A percentile compares a stretch with the other conserved stretches of the same genome.
phyloP scores from a whole-genome alignment of 1,284 basidiomycete genomes.

The Thelephora terrestris region DNA sequence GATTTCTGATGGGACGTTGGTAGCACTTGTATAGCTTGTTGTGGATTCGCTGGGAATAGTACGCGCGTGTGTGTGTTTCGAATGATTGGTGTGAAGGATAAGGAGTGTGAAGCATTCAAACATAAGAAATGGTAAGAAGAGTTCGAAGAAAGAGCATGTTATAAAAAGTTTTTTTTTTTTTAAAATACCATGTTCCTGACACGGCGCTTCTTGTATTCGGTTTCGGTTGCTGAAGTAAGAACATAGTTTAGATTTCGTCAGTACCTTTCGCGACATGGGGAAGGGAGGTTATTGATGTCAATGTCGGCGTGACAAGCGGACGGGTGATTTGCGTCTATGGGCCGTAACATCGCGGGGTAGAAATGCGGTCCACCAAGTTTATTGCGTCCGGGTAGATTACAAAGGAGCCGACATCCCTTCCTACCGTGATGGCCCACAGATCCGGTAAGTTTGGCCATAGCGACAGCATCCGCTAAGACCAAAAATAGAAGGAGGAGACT shows the following conservation, averaged over 20 bases:
- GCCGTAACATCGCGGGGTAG: constrained; percentile 9
- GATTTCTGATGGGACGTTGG: too few relatives aligned
- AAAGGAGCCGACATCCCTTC: constrained; percentile 22
- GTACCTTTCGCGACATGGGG: constrained; percentile 11
- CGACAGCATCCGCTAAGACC: too few relatives aligned
- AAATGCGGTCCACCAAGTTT: constrained; percentile 18
- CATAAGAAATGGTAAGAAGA: too few relatives aligned
- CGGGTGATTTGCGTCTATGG: neutral
- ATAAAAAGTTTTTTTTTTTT: too few relatives aligned
- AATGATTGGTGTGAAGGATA: too few relatives aligned
- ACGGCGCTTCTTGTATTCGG: constrained; percentile 18
- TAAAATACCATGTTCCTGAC: too few relatives aligned
- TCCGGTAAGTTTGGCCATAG: too few relatives aligned
- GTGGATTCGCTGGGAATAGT: too few relatives aligned
- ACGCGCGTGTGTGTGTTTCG: too few relatives aligned
- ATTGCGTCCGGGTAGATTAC: constrained; percentile 21
- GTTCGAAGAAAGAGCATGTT: too few relatives aligned
- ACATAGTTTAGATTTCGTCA: constrained; percentile 7
- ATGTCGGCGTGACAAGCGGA: constrained; percentile 15
- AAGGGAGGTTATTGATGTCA: neutral
- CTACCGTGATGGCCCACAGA: constrained; percentile 24
- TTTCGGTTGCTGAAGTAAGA: constrained; percentile 8
- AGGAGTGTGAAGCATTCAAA: too few relatives aligned
- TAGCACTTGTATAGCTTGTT: too few relatives aligned
- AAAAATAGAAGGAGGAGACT: constrained; percentile 9